Evolutionary conservation across 176 grass and related monocot species (phyloP).

Genomic region (Avena eriantha): DNA sequence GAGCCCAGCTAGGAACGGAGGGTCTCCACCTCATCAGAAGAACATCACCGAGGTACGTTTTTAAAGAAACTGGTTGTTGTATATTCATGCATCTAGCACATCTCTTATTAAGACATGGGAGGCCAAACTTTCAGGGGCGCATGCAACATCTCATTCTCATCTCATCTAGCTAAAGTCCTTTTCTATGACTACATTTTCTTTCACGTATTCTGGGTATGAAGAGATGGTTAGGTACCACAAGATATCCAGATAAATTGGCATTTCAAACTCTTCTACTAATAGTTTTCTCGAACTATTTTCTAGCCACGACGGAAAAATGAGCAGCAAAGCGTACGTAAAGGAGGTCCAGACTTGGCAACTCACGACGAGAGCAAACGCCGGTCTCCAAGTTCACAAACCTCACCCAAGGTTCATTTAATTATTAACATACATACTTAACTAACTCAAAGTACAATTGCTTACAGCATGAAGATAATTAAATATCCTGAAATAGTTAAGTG

Average conservation of each 20-base stretch:
- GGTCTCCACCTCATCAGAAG: constrained; percentile 54
- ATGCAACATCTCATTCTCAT: constrained; percentile 23
- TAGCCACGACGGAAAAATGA: constrained; percentile 54
- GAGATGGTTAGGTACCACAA: not conserved
- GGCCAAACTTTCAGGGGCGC: not conserved
- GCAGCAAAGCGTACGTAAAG: constrained; percentile 45
- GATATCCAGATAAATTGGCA: not conserved
- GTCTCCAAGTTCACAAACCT: constrained; percentile 52
- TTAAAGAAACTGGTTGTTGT: not conserved
- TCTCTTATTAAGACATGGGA: not conserved
- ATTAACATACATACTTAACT: not conserved
- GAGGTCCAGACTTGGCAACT: constrained; percentile 31
- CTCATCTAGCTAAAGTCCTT: not conserved
- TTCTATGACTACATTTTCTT: not conserved
- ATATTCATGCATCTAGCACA: not conserved
- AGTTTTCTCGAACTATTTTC: not conserved
- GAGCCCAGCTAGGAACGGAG: constrained; percentile 47
- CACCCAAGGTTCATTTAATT: constrained; percentile 50
- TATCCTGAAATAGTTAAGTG: not conserved
- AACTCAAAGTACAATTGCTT: no score
- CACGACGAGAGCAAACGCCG: constrained; percentile 49
- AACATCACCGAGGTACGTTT: constrained; percentile 39
- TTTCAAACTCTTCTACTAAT: not conserved
- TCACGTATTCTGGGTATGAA: not conserved
- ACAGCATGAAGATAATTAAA: not conserved